Evolutionary conservation across 1,284 basidiomycete genomes (phyloP).

Genomic region (Puccinia triticina): DNA sequence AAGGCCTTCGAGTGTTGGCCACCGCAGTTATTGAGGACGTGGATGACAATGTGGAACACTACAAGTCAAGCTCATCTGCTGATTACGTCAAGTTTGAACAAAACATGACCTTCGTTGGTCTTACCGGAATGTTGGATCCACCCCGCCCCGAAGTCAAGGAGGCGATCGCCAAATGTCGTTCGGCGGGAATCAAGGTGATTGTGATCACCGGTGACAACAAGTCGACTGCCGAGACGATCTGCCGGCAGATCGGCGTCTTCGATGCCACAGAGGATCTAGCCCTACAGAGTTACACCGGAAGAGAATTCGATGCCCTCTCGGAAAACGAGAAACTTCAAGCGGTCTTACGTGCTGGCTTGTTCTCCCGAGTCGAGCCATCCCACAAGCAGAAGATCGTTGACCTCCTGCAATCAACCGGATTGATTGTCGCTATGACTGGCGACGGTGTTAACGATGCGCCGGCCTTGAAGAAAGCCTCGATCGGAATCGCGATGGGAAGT

Average conservation of each 20-base stretch:
- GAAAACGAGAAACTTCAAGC: constrained; percentile 79
- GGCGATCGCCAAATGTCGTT: constrained; percentile 85
- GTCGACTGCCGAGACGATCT: constrained; percentile 95
- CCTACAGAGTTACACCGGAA: constrained; percentile 91
- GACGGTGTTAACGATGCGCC: constrained; percentile 70
- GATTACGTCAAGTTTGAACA: constrained; percentile 89
- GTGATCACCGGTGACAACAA: constrained; percentile 99
- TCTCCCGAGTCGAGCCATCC: constrained; percentile 88
- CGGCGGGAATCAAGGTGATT: constrained; percentile 92
- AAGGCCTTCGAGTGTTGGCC: constrained; percentile 86
- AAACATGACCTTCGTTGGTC: constrained; percentile 86
- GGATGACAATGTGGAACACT: constrained; percentile 76
- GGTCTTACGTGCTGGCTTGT: constrained; percentile 83
- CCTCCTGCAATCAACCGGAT: constrained; percentile 83
- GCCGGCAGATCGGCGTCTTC: constrained; percentile 92
- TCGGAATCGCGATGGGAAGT: constrained; percentile 63
- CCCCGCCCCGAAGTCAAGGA: constrained; percentile 88
- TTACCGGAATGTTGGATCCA: constrained; percentile 97
- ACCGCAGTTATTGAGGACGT: constrained; percentile 77
- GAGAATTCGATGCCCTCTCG: constrained; percentile 81
- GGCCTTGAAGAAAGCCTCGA: constrained; percentile 62
- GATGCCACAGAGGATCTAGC: constrained; percentile 65
- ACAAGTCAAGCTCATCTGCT: constrained; percentile 73
- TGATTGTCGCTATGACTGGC: constrained; percentile 98
- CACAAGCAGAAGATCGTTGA: constrained; percentile 97